Percentiles rank a stretch among this genome's conserved stretches.
Evolutionary conservation across 1,139 yeast genomes (phyloP).

Genomic region (Arxiozyma heterogenica): DNA sequence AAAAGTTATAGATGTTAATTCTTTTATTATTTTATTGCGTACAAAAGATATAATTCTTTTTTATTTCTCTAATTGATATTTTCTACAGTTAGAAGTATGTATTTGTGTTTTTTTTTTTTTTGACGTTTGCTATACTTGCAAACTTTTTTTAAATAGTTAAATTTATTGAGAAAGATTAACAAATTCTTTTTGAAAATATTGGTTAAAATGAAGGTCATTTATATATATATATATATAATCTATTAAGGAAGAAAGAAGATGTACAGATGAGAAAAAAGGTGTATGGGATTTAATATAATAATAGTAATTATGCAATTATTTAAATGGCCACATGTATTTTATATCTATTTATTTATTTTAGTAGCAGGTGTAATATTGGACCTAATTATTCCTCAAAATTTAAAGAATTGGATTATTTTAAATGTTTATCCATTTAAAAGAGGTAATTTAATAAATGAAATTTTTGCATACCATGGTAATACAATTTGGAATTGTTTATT

Average conservation of each 20-base stretch:
- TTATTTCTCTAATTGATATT: too few relatives aligned
- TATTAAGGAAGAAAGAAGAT: background rate
- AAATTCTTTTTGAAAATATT: too few relatives aligned
- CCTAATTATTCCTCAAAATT: constrained; percentile 12
- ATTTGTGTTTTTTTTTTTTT: too few relatives aligned
- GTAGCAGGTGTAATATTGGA: constrained; percentile 16
- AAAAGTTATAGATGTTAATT: background rate
- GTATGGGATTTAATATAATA: too few relatives aligned
- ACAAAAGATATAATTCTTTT: background rate
- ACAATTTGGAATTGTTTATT: constrained; percentile 28
- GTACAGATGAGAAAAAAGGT: background rate
- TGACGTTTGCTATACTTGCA: too few relatives aligned
- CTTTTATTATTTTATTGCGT: background rate
- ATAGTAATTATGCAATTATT: background rate
- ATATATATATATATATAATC: too few relatives aligned
- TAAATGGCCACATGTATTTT: constrained; percentile 6
- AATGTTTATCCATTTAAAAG: constrained; percentile 23
- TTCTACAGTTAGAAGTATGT: too few relatives aligned
- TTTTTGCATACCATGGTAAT: constrained; percentile 34
- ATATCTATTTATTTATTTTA: constrained; percentile 18
- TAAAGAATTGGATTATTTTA: background rate
- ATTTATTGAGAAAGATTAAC: background rate
- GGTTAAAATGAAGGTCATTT: background rate
- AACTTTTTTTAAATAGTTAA: too few relatives aligned
- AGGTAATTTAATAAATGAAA: constrained; percentile 26